Conservation (phyloP, 768 basidiomycete genomes). For the Crassisporium funariophilum region DNA sequence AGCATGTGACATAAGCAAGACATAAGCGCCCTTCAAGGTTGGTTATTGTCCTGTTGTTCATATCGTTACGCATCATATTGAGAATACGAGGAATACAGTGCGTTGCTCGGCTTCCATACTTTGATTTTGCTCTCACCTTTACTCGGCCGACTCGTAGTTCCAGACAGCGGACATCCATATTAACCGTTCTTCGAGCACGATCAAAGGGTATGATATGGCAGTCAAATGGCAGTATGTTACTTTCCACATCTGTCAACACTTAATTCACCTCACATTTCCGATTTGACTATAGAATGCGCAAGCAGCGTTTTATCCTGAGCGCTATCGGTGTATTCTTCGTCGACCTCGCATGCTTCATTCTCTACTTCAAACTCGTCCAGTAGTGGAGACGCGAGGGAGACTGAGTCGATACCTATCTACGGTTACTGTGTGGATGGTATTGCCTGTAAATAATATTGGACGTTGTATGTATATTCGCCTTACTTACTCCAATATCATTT, state of each 20-base stretch:
- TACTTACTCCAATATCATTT: too few relatives aligned
- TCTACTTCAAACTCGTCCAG: slow-evolving; percentile 58
- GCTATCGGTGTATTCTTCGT: slow-evolving; percentile 80
- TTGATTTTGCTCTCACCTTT: not conserved
- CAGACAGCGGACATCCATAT: slow-evolving; percentile 80
- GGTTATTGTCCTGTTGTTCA: too few relatives aligned
- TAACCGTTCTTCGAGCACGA: slow-evolving; percentile 83
- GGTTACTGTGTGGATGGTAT: too few relatives aligned
- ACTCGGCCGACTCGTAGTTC: slow-evolving; percentile 50
- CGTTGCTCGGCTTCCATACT: slow-evolving; percentile 21
- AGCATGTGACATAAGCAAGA: too few relatives aligned
- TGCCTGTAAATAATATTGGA: too few relatives aligned
- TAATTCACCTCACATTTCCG: not conserved
- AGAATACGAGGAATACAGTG: slow-evolving; percentile 84
- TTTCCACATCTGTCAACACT: not conserved
- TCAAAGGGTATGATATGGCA: too few relatives aligned
- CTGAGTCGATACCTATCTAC: too few relatives aligned
- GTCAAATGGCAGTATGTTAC: slow-evolving; percentile 84
- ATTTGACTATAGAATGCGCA: slow-evolving; percentile 71
- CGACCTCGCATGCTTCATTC: slow-evolving; percentile 68
- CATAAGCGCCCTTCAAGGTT: too few relatives aligned
- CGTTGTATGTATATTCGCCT: too few relatives aligned
- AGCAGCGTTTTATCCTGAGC: slow-evolving; percentile 79
- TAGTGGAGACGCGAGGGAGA: slow-evolving; percentile 7
- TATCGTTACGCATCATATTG: too few relatives aligned